Conservation (phyloP, 352 stramenopile genomes). For the Aphanomyces cochlioides region DNA sequence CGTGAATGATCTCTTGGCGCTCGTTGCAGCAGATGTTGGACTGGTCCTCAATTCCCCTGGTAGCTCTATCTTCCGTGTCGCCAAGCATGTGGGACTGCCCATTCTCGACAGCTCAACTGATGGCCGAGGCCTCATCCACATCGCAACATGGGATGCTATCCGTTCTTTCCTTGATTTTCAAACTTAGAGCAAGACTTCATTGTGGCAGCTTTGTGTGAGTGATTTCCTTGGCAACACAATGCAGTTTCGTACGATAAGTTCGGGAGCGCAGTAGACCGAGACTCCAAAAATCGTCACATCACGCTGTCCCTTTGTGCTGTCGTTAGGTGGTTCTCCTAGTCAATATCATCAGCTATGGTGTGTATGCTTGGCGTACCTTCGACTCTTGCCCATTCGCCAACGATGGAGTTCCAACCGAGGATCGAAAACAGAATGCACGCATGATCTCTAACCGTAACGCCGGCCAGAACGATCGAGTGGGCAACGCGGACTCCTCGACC, state of each 20-base stretch:
- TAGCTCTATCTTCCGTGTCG: constrained; percentile 2
- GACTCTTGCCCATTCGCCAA: constrained; percentile 81
- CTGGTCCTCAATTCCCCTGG: neutral
- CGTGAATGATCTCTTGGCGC: constrained; percentile 26
- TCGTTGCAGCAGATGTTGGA: constrained; percentile 19
- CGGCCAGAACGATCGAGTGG: constrained; percentile 86
- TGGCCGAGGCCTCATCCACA: neutral
- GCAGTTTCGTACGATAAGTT: constrained; percentile 88
- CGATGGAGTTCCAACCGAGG: constrained; percentile 87
- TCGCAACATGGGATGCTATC: neutral
- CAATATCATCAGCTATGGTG: neutral
- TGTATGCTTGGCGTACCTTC: constrained; percentile 39
- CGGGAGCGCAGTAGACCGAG: constrained; percentile 80
- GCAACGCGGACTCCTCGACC: constrained; percentile 73
- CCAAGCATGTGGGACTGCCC: constrained; percentile 6
- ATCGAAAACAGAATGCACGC: constrained; percentile 83
- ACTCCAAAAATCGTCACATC: constrained; percentile 87
- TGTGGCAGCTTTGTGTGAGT: constrained; percentile 83
- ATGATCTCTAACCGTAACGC: constrained; percentile 84
- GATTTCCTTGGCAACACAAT: constrained; percentile 86
- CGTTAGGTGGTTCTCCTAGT: constrained; percentile 64
- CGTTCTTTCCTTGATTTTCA: neutral
- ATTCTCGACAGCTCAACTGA: neutral
- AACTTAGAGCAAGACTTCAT: constrained; percentile 84
- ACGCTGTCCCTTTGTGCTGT: constrained; percentile 65